phyloP scores from a whole-genome alignment of 1,284 basidiomycete species.

The Blastosporella zonata region DNA sequence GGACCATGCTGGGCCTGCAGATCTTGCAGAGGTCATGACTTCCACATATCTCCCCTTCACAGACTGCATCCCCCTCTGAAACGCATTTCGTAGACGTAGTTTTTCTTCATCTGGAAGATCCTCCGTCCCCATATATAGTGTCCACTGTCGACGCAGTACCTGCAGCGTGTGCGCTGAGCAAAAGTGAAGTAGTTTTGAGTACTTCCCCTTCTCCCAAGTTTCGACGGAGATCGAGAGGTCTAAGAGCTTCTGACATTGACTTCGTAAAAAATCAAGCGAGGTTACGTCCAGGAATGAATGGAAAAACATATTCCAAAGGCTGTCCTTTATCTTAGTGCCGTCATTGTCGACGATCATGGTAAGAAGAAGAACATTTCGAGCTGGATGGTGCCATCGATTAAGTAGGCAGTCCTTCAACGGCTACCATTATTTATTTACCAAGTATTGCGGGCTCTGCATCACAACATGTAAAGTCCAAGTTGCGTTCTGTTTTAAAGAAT shows the following conservation, averaged over 20 bases:
- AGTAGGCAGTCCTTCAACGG: background rate
- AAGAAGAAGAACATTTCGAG: constrained; percentile 38
- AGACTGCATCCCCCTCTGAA: constrained; percentile 4
- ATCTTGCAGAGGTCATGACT: constrained; percentile 26
- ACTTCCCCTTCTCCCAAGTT: constrained; percentile 42
- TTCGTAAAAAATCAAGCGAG: constrained; percentile 36
- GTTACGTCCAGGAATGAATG: constrained; percentile 48
- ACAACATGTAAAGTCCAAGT: constrained; percentile 58
- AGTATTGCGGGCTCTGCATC: constrained; percentile 57
- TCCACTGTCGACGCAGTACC: constrained; percentile 42
- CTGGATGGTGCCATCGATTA: constrained; percentile 19
- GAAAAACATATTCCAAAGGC: constrained; percentile 57
- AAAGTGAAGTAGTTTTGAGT: constrained; percentile 35
- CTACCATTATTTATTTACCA: constrained; percentile 32
- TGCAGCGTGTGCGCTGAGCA: constrained; percentile 37
- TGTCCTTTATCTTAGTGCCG: constrained; percentile 15
- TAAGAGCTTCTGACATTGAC: constrained; percentile 44
- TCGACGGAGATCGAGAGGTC: constrained; percentile 32
- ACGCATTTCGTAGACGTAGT: constrained; percentile 4
- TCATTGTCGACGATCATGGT: constrained; percentile 38
- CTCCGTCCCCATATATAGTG: constrained; percentile 27
- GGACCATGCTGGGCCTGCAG: constrained; percentile 36
- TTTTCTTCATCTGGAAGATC: constrained; percentile 4
- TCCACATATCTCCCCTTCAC: background rate
- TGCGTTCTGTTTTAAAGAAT: constrained; percentile 29